Percentiles rank a stretch among this genome's conserved stretches.
Evolutionary conservation across 305 asterid genomes (phyloP).

Genomic region (Solanum hybrid): DNA sequence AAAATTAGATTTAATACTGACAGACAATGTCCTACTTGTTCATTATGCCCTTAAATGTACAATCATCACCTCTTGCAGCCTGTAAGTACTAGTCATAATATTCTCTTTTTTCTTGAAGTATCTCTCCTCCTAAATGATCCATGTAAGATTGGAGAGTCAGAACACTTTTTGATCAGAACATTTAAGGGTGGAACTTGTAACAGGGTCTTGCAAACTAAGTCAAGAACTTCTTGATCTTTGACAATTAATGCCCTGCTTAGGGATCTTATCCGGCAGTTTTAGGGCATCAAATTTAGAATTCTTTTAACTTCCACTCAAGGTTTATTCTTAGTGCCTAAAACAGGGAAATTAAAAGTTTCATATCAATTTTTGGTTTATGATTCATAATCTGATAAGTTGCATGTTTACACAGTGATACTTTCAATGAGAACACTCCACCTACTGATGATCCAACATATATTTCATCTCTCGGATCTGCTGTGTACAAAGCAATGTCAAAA

Average conservation of each 20-base stretch:
- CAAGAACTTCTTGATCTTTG: not conserved
- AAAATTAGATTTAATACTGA: not conserved
- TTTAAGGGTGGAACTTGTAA: not conserved
- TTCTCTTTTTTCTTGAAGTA: not conserved
- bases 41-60: not conserved
- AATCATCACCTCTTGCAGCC: not conserved
- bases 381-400: not conserved
- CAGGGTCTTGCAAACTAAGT: not conserved
- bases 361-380: not conserved
- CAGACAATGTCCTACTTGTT: not conserved
- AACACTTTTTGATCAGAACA: not conserved
- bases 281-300: not conserved
- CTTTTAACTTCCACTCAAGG: not conserved
- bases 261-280: not conserved
- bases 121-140: not conserved
- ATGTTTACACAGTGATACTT: conserved; percentile 63
- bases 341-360: not conserved
- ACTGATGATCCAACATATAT: conserved; percentile 73
- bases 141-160: not conserved
- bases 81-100: not conserved
- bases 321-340: not conserved
- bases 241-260: not conserved
- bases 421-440: conserved; percentile 93
- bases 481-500: conserved; percentile 74
- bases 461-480: conserved; percentile 90